phyloP scores from a whole-genome alignment of 805 yeast genomes.

The Suhomyces sp. region DNA sequence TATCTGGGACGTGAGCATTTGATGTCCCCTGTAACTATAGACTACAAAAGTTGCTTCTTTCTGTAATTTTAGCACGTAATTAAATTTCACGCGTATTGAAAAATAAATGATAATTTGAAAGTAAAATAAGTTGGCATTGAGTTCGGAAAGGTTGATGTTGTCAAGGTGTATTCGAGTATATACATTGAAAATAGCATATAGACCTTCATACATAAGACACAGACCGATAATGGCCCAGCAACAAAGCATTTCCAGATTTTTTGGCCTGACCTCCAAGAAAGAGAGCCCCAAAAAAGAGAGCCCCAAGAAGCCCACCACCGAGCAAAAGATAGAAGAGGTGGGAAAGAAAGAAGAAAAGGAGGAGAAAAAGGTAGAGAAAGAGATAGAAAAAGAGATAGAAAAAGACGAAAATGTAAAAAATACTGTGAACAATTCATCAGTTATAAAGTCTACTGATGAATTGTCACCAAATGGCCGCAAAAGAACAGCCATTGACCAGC shows the following conservation, averaged over 20 bases:
- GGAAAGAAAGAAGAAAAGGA: not conserved
- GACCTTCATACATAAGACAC: not conserved
- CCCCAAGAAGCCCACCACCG: no score
- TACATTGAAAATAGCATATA: not conserved
- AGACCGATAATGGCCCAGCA: constrained; percentile 22
- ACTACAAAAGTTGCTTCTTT: not conserved
- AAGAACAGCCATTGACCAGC: not conserved
- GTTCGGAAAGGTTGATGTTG: not conserved
- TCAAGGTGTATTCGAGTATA: not conserved
- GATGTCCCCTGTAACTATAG: not conserved
- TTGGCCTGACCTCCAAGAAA: constrained; percentile 10
- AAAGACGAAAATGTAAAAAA: not conserved
- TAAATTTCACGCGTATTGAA: not conserved
- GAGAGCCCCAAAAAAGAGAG: not conserved
- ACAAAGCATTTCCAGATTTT: constrained; percentile 34
- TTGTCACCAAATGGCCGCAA: not conserved
- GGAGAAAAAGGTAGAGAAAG: not conserved
- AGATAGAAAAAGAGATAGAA: not conserved
- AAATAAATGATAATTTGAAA: not conserved
- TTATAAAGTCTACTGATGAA: not conserved
- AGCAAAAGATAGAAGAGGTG: not conserved
- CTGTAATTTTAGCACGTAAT: not conserved
- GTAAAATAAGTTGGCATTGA: no score
- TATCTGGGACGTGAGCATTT: constrained; percentile 60
- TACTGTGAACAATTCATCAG: no score